Conservation (phyloP, 2,329 filamentous ascomycete species). For the Paraphoma chrysanthemicola region DNA sequence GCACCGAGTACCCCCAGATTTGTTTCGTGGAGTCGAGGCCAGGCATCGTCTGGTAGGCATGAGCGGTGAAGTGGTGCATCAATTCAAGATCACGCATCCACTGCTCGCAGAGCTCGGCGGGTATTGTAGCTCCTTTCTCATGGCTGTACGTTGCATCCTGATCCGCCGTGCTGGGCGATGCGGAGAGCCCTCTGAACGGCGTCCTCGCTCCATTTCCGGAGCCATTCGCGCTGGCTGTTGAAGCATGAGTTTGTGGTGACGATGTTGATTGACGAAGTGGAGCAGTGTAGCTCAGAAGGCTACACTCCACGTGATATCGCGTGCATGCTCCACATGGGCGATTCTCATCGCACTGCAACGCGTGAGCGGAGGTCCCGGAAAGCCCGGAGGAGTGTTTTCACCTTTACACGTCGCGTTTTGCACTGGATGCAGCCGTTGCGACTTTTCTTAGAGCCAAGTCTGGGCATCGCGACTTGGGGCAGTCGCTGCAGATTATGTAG, state of each 20-base stretch:
- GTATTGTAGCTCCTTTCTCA: not conserved
- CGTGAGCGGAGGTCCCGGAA: slow-evolving; percentile 5
- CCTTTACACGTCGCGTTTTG: slow-evolving; percentile 38
- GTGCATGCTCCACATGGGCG: slow-evolving; percentile 36
- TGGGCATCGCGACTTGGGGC: slow-evolving; percentile 4
- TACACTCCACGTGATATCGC: slow-evolving; percentile 38
- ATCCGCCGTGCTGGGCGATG: slow-evolving; percentile 2
- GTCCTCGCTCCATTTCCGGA: not conserved
- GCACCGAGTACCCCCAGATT: slow-evolving; percentile 44
- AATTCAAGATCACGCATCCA: slow-evolving; percentile 39
- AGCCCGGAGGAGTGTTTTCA: not conserved
- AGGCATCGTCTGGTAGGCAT: slow-evolving; percentile 29
- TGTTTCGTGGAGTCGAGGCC: slow-evolving; percentile 29
- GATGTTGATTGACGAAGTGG: not conserved
- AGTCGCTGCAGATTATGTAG: not conserved
- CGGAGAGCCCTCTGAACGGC: slow-evolving; percentile 8
- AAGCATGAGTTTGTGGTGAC: slow-evolving; percentile 1
- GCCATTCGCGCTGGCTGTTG: not conserved
- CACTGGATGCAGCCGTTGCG: slow-evolving; percentile 35
- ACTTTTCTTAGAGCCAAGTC: slow-evolving; percentile 11
- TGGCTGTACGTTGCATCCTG: not conserved
- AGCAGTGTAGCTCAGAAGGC: slow-evolving; percentile 21
- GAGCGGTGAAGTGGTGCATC: slow-evolving; percentile 39
- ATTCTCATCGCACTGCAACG: slow-evolving; percentile 37
- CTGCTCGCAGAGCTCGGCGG: not conserved